A percentile compares a stretch with the other conserved stretches of the same genome.
phyloP scores from a whole-genome alignment of 2,329 filamentous ascomycete species.

The Laburnicola sp. region DNA sequence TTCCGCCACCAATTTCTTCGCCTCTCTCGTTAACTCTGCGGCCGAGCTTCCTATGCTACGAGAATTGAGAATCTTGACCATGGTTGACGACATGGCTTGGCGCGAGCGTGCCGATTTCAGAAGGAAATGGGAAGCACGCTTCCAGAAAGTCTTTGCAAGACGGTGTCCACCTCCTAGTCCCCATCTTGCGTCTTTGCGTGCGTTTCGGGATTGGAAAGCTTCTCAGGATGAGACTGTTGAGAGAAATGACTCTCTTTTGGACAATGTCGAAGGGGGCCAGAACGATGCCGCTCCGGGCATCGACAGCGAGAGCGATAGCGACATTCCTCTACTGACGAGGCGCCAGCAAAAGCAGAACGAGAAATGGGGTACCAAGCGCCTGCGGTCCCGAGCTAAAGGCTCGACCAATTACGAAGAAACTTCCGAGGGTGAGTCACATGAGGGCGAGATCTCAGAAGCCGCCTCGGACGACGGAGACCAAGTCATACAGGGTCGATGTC shows the following conservation, averaged over 20 bases:
- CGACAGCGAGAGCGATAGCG: conserved; percentile 29
- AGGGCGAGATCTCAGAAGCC: conserved; percentile 17
- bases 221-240: conserved; percentile 10
- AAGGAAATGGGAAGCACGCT: conserved; percentile 72
- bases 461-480: conserved; percentile 23
- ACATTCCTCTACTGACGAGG: conserved; percentile 27
- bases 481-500: conserved; percentile 69
- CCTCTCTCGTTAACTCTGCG: conserved; percentile 74
- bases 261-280: conserved; percentile 16
- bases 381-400: conserved; percentile 35
- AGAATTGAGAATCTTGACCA: conserved; percentile 67
- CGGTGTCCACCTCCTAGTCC: conserved; percentile 49
- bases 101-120: conserved; percentile 79
- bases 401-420: conserved; percentile 34
- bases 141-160: conserved; percentile 69
- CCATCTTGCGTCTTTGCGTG: conserved; percentile 48
- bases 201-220: conserved; percentile 49
- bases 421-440: conserved; percentile 33
- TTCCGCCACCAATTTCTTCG: conserved; percentile 75
- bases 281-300: background rate
- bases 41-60: conserved; percentile 67
- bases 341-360: conserved; percentile 27
- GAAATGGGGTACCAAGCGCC: conserved; percentile 33
- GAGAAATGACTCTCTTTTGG: conserved; percentile 34
- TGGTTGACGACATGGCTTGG: conserved; percentile 73